A percentile compares a stretch with the other conserved stretches of the same genome.
Evolutionary conservation across 1,139 yeast genomes (phyloP).

Genomic region (Sugiyamaella novakii): DNA sequence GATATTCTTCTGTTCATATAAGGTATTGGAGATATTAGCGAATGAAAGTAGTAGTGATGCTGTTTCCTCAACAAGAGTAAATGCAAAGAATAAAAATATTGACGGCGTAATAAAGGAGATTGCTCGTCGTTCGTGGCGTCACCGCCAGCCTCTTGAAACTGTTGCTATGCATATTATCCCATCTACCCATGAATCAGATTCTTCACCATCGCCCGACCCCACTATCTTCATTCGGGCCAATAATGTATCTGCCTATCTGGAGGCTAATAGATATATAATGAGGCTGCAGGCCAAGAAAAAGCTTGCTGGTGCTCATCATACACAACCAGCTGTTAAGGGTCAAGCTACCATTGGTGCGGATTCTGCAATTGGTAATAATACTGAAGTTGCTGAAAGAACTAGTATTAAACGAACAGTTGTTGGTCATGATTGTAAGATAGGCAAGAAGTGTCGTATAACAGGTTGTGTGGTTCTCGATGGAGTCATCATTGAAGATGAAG

Average conservation of each 20-base stretch:
- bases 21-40: slow-evolving; percentile 50
- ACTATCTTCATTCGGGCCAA: slow-evolving; percentile 75
- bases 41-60: slow-evolving; percentile 26
- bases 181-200: slow-evolving; percentile 44
- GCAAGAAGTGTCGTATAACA: slow-evolving; percentile 82
- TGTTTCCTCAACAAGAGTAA: slow-evolving; percentile 25
- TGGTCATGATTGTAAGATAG: slow-evolving; percentile 75
- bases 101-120: slow-evolving; percentile 78
- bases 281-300: slow-evolving; percentile 47
- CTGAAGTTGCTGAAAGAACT: slow-evolving; percentile 71
- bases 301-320: slow-evolving; percentile 41
- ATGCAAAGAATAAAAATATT: slow-evolving; percentile 51
- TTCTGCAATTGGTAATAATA: slow-evolving; percentile 65
- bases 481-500: slow-evolving; percentile 75
- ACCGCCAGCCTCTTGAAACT: slow-evolving; percentile 58
- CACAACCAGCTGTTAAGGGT: slow-evolving; percentile 49
- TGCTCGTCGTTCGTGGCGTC: slow-evolving; percentile 91
- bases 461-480: slow-evolving; percentile 80
- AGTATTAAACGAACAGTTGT: slow-evolving; percentile 83
- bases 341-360: slow-evolving; percentile 86
- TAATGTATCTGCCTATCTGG: slow-evolving; percentile 79
- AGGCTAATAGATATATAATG: slow-evolving; percentile 82
- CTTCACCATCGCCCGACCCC: slow-evolving; percentile 34
- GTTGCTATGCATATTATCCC: slow-evolving; percentile 49
- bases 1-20: slow-evolving; percentile 71